Evolutionary conservation across 441 rosid species (phyloP), one percentile per base, ranked within the genome.

Genomic region (Viola pubescens): DNA sequence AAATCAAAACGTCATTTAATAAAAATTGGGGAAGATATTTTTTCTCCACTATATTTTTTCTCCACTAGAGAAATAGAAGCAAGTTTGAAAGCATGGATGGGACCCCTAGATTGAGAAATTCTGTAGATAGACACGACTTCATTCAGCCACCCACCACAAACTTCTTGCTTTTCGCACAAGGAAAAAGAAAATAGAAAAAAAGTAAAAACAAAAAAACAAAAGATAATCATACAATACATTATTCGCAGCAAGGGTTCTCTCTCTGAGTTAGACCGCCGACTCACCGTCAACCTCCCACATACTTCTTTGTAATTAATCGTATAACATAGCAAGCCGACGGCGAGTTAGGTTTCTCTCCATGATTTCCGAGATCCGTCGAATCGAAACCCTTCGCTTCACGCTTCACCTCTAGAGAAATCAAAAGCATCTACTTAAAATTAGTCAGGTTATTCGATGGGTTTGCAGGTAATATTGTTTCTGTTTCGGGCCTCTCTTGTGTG

Each of bases 151-250:
- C 34, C 34, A 26, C 34, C 34, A 26, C 34, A 26, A 26, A 26
- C 34, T 40, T 40, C 64, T 82, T 79, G 72, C 87, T 77, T 84
- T 72, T 61, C 77, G 74, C 77, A 71, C 84, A 84, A 79, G 85
- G 43, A 79, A 79, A 48, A 57, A 13, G 26, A 55, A 68, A 60
- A 48, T 1, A 52, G 44, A 37, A 7, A 44, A 14, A 13, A 11
- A 3, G 0, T 37, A 9, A 9, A 34, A 39, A 16, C 12, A 59
- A 34, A 7, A 19, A 52, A 52, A 7, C 6, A 14, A 4, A 41
- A 46, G 8, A 39, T n/a, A 16, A 16, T 7, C 2, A 40, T 8
- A 26, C 12, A 26, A 26, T 26, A 26, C 34, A 26, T 26, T 26
- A 26, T 26, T 26, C 34, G 34, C 34, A 26, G 34, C 34, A 26